Percentiles rank a stretch among this genome's conserved stretches.
Evolutionary conservation across 352 stramenopile species (phyloP).

Genomic region (Phytophthora parvispora): DNA sequence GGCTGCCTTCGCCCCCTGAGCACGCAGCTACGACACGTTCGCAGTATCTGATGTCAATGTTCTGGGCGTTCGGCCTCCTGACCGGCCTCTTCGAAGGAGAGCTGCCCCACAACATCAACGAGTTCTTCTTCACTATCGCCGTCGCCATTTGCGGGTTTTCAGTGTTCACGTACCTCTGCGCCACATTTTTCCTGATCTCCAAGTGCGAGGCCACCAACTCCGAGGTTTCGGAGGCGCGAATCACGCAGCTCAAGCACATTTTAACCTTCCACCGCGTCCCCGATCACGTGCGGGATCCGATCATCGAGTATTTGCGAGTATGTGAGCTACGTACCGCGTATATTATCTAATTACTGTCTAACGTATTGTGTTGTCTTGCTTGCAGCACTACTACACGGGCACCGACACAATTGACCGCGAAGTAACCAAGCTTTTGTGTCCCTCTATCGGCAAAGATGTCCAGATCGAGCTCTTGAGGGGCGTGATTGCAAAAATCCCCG

Average conservation of each 20-base stretch:
- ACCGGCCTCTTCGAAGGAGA: slow-evolving; percentile 65
- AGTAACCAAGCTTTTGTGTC: slow-evolving; percentile 71
- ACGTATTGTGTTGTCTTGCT: background rate
- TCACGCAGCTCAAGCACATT: slow-evolving; percentile 71
- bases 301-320: slow-evolving; percentile 60
- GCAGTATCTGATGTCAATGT: slow-evolving; percentile 61
- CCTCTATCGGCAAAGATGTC: slow-evolving; percentile 77
- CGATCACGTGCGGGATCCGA: slow-evolving; percentile 40
- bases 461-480: slow-evolving; percentile 77
- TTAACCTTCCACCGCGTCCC: slow-evolving; percentile 62
- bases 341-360: background rate
- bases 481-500: slow-evolving; percentile 52
- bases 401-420: slow-evolving; percentile 73
- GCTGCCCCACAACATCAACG: slow-evolving; percentile 39
- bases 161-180: slow-evolving; percentile 71
- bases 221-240: slow-evolving; percentile 53
- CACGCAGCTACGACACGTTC: slow-evolving; percentile 10
- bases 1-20: slow-evolving; percentile 31
- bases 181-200: slow-evolving; percentile 75
- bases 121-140: slow-evolving; percentile 69
- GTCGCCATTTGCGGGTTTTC: slow-evolving; percentile 63
- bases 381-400: slow-evolving; percentile 66
- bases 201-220: slow-evolving; percentile 64
- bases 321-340: background rate
- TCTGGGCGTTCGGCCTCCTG: slow-evolving; percentile 65